A percentile compares a stretch with the other conserved stretches of the same genome.
These are phyloP conservation scores for Ascomycota sp. DNA, from an alignment of 2,329 filamentous ascomycete genomes.

Conservation along the genomic window DNA sequence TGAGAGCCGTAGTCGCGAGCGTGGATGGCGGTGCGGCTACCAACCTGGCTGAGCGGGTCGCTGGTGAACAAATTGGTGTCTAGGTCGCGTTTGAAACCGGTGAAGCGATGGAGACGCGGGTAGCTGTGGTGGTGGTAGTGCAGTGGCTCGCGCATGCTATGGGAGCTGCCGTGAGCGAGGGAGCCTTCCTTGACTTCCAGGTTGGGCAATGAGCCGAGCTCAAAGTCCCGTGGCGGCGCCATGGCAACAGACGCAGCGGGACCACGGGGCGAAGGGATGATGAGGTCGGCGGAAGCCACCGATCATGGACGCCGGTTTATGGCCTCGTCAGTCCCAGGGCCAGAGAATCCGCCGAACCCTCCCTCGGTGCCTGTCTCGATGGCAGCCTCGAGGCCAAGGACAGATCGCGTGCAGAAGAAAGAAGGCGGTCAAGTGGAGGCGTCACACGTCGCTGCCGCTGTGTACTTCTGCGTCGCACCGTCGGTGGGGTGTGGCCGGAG, in stretches of 20 bases:
- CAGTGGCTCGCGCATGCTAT: constrained; percentile 26
- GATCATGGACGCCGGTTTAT: background rate
- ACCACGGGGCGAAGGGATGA: background rate
- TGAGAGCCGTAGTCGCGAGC: constrained; percentile 14
- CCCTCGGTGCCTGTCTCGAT: no score
- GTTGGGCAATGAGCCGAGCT: constrained; percentile 33
- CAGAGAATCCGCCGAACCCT: no score
- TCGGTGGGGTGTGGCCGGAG: no score
- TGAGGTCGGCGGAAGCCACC: no score
- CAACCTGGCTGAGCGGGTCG: constrained; percentile 16
- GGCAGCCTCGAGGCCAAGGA: no score
- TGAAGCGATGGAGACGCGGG: constrained; percentile 21
- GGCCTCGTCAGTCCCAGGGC: no score
- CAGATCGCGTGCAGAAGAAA: no score
- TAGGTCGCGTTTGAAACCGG: constrained; percentile 42
- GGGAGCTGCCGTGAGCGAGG: constrained; percentile 24
- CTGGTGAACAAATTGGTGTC: constrained; percentile 23
- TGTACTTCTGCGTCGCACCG: no score
- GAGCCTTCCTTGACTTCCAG: constrained; percentile 37
- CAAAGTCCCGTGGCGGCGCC: constrained; percentile 21
- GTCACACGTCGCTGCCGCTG: no score
- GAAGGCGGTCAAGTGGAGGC: no score
- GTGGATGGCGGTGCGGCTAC: constrained; percentile 4
- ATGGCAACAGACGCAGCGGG: constrained; percentile 6
- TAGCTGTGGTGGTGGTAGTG: constrained; percentile 18